These are phyloP conservation scores for Veloboletus limbatus DNA, from an alignment of 1,284 basidiomycete genomes.

Conservation along the genomic window DNA sequence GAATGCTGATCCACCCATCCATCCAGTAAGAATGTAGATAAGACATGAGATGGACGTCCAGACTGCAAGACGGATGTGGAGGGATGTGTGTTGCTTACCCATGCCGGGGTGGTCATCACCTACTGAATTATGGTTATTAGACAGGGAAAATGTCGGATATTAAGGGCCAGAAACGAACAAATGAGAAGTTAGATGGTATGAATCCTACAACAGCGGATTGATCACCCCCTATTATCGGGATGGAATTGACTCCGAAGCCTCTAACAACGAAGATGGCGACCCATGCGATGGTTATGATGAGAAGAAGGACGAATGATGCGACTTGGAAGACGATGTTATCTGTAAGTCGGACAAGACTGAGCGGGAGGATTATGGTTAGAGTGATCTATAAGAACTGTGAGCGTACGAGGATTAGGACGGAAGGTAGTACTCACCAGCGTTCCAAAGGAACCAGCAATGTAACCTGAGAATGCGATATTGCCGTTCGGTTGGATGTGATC, in stretches of 20 bases:
- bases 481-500: conserved; percentile 6
- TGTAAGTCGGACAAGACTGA: conserved; percentile 25
- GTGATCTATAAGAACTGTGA: conserved; percentile 21
- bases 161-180: no score
- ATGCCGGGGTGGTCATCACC: conserved; percentile 26
- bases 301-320: conserved; percentile 22
- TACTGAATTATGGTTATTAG: no score
- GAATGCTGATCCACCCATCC: conserved; percentile 22
- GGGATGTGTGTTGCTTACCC: conserved; percentile 28
- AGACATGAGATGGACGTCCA: conserved; percentile 26
- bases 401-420: background rate
- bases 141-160: no score
- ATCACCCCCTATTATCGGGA: conserved; percentile 13
- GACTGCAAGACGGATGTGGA: conserved; percentile 20
- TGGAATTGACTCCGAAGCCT: conserved; percentile 9
- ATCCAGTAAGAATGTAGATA: conserved; percentile 25
- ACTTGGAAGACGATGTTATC: conserved; percentile 27
- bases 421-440: conserved; percentile 16
- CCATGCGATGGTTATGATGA: conserved; percentile 22
- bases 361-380: conserved; percentile 18
- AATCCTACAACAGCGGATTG: conserved; percentile 24
- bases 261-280: conserved; percentile 16
- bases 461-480: conserved; percentile 21
- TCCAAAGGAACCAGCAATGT: conserved; percentile 27
- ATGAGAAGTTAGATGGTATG: conserved; percentile 26